phyloP scores from a whole-genome alignment of 148 eudicot species.

The Drosera capensis region DNA sequence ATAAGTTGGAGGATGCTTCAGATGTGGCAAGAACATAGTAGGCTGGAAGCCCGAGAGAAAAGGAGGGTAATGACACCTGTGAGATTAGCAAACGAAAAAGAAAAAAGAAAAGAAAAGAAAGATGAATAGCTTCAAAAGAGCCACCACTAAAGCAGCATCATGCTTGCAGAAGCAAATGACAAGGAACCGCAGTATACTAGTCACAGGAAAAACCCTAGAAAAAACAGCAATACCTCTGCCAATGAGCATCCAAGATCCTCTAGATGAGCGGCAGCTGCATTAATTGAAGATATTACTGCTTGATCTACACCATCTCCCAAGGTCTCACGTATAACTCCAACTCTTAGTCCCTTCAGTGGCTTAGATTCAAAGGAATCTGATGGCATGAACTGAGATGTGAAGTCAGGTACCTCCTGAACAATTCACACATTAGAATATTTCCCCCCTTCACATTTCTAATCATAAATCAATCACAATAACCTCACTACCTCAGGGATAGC shows the following conservation, averaged over 20 bases:
- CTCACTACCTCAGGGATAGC: not conserved
- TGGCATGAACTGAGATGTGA: slow-evolving; percentile 43
- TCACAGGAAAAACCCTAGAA: not conserved
- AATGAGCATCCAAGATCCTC: slow-evolving; percentile 75
- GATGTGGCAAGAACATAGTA: slow-evolving; percentile 93
- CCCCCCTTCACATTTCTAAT: too few species aligned
- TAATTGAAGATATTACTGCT: slow-evolving; percentile 49
- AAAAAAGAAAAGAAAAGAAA: not conserved
- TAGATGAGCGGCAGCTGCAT: slow-evolving; percentile 68
- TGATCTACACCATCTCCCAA: slow-evolving; percentile 78
- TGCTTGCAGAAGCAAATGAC: slow-evolving; percentile 2
- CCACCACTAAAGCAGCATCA: not conserved
- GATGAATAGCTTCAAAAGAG: not conserved
- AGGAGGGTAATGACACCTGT: slow-evolving; percentile 92
- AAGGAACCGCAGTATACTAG: not conserved
- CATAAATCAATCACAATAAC: not conserved
- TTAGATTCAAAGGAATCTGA: slow-evolving; percentile 45
- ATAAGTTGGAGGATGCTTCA: slow-evolving; percentile 88
- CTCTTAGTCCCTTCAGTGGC: slow-evolving; percentile 79
- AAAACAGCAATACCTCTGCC: slow-evolving; percentile 46
- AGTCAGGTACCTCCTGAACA: slow-evolving; percentile 72
- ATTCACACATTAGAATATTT: too few species aligned
- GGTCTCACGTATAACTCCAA: slow-evolving; percentile 87
- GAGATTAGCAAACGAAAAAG: not conserved
- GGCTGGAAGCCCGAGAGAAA: slow-evolving; percentile 93